Conservation (phyloP, 352 stramenopile species). For the Thalassiosira mediterranea region DNA sequence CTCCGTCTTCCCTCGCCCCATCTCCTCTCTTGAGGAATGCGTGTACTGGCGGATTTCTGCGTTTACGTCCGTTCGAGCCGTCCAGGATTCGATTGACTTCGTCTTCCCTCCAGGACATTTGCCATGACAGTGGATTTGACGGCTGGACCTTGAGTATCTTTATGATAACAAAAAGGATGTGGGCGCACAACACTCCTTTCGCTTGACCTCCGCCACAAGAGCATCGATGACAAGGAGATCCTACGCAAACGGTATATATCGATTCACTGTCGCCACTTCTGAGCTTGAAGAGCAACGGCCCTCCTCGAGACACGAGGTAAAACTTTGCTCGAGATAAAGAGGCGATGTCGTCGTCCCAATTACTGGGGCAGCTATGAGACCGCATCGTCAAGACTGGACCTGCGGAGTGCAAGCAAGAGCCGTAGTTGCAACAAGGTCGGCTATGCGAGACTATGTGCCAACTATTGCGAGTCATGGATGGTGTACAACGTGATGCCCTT, state of each 20-base stretch:
- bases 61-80: too few species aligned
- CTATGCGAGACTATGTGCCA: too few species aligned
- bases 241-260: slow-evolving; percentile 43
- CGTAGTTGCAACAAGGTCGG: too few species aligned
- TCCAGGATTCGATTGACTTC: slow-evolving; percentile 56
- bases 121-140: slow-evolving; percentile 54
- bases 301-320: slow-evolving; percentile 7
- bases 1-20: too few species aligned
- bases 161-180: slow-evolving; percentile 60
- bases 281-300: slow-evolving; percentile 12
- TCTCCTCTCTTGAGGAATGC: too few species aligned
- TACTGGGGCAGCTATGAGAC: background rate
- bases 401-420: too few species aligned
- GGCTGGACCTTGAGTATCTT: slow-evolving; percentile 56
- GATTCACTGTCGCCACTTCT: slow-evolving; percentile 20
- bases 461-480: too few species aligned
- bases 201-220: slow-evolving; percentile 47
- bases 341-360: slow-evolving; percentile 5
- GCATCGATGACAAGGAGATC: slow-evolving; percentile 39
- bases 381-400: background rate
- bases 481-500: too few species aligned
- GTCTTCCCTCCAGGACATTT: slow-evolving; percentile 42
- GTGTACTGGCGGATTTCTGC: too few species aligned
- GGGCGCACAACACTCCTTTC: slow-evolving; percentile 42
- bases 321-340: slow-evolving; percentile 12